Percentiles rank a stretch among this genome's conserved stretches.
These are phyloP conservation scores for Nowakowskiella sp. DNA, from an alignment of 192 early-diverging fungal genomes.

Conservation along the genomic window DNA sequence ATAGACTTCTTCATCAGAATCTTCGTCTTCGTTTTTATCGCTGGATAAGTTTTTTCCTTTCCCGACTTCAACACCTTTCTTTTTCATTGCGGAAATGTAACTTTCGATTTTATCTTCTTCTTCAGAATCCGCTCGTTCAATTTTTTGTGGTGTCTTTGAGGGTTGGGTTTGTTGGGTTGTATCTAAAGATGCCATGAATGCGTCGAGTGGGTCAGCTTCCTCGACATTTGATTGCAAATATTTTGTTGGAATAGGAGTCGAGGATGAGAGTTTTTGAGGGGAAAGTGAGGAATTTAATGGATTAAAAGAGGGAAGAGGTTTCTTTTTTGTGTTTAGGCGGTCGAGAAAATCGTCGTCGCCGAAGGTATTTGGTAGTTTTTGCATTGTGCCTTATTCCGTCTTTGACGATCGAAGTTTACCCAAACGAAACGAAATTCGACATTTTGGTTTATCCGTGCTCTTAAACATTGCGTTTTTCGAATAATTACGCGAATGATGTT, in stretches of 20 bases:
- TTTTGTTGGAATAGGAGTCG: too few species aligned
- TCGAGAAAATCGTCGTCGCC: not conserved
- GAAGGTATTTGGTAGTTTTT: slow-evolving; percentile 6
- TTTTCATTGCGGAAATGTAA: slow-evolving; percentile 68
- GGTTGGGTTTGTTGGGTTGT: slow-evolving; percentile 33
- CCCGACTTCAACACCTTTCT: slow-evolving; percentile 66
- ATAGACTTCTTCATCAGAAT: slow-evolving; percentile 82
- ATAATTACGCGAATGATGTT: too few species aligned
- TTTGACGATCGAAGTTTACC: too few species aligned
- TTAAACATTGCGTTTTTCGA: too few species aligned
- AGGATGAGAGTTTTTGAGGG: too few species aligned
- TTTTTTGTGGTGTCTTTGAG: not conserved
- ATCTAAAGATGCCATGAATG: slow-evolving; percentile 72
- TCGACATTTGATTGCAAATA: too few species aligned
- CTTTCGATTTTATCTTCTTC: slow-evolving; percentile 71
- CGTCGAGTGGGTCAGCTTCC: slow-evolving; percentile 70
- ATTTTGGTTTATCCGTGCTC: too few species aligned
- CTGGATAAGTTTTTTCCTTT: slow-evolving; percentile 39
- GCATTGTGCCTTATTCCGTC: too few species aligned
- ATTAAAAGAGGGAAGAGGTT: not conserved
- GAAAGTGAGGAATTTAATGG: not conserved
- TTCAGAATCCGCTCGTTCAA: slow-evolving; percentile 56
- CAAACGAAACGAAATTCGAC: too few species aligned
- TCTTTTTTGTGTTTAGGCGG: not conserved
- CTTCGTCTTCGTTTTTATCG: slow-evolving; percentile 31